phyloP scores from a whole-genome alignment of 768 basidiomycete species.

The Atractiella rhizophila region DNA sequence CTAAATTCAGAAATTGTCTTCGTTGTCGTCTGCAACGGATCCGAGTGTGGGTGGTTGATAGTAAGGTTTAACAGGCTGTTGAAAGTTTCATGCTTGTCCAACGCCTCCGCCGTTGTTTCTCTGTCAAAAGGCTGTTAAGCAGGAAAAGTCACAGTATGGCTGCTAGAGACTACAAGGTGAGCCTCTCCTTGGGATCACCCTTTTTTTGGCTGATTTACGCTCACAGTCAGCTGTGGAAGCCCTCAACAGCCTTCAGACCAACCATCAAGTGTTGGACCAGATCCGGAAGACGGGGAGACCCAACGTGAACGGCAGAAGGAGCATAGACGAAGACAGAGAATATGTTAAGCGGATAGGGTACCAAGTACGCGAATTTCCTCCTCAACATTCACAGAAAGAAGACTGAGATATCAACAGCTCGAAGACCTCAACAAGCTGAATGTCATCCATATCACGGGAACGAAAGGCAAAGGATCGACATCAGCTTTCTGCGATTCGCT shows the following conservation, averaged over 20 bases:
- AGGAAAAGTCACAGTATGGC: too few relatives aligned
- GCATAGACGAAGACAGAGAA: conserved; percentile 70
- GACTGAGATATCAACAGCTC: conserved; percentile 28
- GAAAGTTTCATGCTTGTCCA: too few relatives aligned
- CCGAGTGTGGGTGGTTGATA: too few relatives aligned
- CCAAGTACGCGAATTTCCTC: conserved; percentile 28
- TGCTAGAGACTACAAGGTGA: too few relatives aligned
- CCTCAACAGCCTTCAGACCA: conserved; percentile 30
- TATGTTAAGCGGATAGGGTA: conserved; percentile 72
- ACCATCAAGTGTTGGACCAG: conserved; percentile 74
- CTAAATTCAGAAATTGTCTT: too few relatives aligned
- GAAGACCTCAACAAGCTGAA: conserved; percentile 63
- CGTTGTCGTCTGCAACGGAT: too few relatives aligned
- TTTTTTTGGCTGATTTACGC: too few relatives aligned
- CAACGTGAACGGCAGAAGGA: conserved; percentile 33
- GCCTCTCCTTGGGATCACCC: too few relatives aligned
- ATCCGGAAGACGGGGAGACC: conserved; percentile 45
- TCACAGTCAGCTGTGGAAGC: conserved; percentile 22
- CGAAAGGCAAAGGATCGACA: conserved; percentile 94
- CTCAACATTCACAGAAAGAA: not conserved
- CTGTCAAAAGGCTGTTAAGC: too few relatives aligned
- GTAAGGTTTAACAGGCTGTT: too few relatives aligned
- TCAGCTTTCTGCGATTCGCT: conserved; percentile 78
- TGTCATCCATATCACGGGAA: conserved; percentile 87
- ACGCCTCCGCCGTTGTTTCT: too few relatives aligned